phyloP scores from a whole-genome alignment of 805 yeast genomes.

The Metschnikowia vanudenii region DNA sequence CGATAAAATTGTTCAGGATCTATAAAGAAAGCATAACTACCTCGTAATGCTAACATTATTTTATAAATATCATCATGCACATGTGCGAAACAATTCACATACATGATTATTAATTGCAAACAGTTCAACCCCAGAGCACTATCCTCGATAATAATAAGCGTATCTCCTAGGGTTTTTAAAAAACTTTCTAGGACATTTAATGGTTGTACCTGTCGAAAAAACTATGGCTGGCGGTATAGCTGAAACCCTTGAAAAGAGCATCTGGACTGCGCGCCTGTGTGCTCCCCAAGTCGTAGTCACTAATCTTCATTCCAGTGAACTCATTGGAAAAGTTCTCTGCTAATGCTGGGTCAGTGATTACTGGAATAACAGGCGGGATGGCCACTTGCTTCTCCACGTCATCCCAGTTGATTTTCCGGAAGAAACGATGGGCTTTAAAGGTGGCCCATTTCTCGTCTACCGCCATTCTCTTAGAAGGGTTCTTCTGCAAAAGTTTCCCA shows the following conservation, averaged over 20 bases:
- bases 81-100: too few species aligned
- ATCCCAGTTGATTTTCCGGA: conserved; percentile 39
- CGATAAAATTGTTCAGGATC: too few species aligned
- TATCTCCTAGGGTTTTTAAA: too few species aligned
- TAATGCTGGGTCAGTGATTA: conserved; percentile 43
- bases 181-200: too few species aligned
- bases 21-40: too few species aligned
- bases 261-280: conserved; percentile 3
- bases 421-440: conserved; percentile 38
- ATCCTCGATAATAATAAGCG: too few species aligned
- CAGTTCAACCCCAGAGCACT: too few species aligned
- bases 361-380: conserved; percentile 42
- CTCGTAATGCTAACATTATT: too few species aligned
- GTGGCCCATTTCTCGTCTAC: conserved; percentile 35
- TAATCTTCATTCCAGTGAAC: conserved; percentile 37
- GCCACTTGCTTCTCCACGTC: conserved; percentile 28
- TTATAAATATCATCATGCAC: too few species aligned
- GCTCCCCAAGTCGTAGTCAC: conserved; percentile 21
- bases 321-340: conserved; percentile 46
- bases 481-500: conserved; percentile 35
- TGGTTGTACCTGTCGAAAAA: conserved; percentile 30
- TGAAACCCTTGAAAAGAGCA: conserved; percentile 41
- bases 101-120: too few species aligned
- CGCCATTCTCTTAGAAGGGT: conserved; percentile 37
- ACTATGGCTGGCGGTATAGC: conserved; percentile 42